A percentile compares a stretch with the other conserved stretches of the same genome.
Conservation (phyloP, 129 eudicot genomes). For the Sambucus nigra region DNA sequence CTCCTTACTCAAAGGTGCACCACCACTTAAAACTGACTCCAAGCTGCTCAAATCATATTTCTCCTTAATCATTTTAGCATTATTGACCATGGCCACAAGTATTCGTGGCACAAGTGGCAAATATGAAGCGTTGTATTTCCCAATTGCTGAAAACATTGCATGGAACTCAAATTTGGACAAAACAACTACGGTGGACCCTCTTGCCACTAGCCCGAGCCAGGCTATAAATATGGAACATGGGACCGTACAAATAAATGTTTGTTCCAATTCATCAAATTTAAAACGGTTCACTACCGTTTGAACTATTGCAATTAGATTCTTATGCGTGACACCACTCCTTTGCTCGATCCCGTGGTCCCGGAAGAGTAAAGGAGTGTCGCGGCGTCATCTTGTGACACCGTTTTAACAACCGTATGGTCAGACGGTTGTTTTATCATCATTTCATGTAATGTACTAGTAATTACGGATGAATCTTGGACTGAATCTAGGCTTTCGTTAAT, state of each 20-base stretch:
- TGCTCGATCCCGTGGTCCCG: constrained; percentile 93
- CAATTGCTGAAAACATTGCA: constrained; percentile 61
- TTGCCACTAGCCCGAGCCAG: constrained; percentile 69
- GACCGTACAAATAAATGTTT: constrained; percentile 69
- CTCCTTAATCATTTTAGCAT: constrained; percentile 39
- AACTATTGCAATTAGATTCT: constrained; percentile 73
- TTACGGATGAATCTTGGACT: no score
- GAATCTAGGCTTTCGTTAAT: no score
- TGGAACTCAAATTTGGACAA: constrained; percentile 73
- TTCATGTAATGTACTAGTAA: constrained; percentile 28
- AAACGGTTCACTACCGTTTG: constrained; percentile 52
- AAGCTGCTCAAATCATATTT: constrained; percentile 50
- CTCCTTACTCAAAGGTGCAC: constrained; percentile 93
- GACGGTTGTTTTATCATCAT: constrained; percentile 51
- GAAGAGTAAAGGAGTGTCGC: constrained; percentile 88
- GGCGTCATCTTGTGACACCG: constrained; percentile 58
- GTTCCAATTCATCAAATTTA: constrained; percentile 17
- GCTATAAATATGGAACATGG: constrained; percentile 96
- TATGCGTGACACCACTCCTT: constrained; percentile 91
- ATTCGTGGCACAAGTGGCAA: constrained; percentile 93
- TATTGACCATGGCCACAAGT: constrained; percentile 59
- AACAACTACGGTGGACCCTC: constrained; percentile 77
- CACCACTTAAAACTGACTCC: constrained; percentile 53
- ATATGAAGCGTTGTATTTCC: constrained; percentile 41
- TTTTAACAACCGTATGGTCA: constrained; percentile 35